These are phyloP conservation scores for Xylariaceae sp. DNA, from an alignment of 2,329 filamentous ascomycete species.

Conservation along the genomic window DNA sequence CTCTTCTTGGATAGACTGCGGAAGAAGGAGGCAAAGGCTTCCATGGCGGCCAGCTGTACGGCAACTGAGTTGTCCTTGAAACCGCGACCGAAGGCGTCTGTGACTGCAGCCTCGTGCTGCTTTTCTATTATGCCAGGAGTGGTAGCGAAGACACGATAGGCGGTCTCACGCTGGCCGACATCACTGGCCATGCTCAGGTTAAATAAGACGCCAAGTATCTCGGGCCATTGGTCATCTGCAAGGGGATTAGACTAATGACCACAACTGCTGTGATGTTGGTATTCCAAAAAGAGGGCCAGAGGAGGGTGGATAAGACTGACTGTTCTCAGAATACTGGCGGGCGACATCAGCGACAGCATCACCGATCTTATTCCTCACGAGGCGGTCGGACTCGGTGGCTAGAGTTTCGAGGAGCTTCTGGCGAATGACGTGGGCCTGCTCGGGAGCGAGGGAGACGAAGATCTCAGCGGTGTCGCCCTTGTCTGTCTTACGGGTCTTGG, in stretches of 20 bases:
- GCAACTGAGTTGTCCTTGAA: constrained; percentile 84
- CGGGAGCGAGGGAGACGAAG: constrained; percentile 72
- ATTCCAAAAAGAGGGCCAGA: not conserved
- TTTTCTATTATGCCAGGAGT: constrained; percentile 95
- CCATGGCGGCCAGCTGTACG: constrained; percentile 89
- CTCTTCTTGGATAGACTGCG: constrained; percentile 82
- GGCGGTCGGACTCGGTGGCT: constrained; percentile 65
- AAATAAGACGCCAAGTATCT: constrained; percentile 82
- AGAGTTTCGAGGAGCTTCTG: constrained; percentile 78
- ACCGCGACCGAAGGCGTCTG: constrained; percentile 82
- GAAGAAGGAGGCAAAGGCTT: constrained; percentile 96
- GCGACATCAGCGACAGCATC: constrained; percentile 97
- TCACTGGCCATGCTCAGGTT: constrained; percentile 84
- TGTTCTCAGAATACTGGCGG: constrained; percentile 87
- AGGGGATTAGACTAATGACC: constrained; percentile 17
- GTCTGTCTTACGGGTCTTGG: constrained; percentile 76
- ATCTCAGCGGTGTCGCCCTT: constrained; percentile 73
- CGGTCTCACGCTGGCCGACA: constrained; percentile 79
- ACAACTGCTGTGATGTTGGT: not conserved
- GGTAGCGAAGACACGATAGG: constrained; percentile 91
- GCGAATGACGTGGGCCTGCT: constrained; percentile 74
- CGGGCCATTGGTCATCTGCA: constrained; percentile 79
- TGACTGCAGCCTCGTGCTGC: constrained; percentile 88
- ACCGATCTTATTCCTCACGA: constrained; percentile 89
- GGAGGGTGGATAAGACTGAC: constrained; percentile 46